Base-by-base conservation (phyloP, 2,329 filamentous ascomycete genomes). In the Exophiala calicioides region DNA sequence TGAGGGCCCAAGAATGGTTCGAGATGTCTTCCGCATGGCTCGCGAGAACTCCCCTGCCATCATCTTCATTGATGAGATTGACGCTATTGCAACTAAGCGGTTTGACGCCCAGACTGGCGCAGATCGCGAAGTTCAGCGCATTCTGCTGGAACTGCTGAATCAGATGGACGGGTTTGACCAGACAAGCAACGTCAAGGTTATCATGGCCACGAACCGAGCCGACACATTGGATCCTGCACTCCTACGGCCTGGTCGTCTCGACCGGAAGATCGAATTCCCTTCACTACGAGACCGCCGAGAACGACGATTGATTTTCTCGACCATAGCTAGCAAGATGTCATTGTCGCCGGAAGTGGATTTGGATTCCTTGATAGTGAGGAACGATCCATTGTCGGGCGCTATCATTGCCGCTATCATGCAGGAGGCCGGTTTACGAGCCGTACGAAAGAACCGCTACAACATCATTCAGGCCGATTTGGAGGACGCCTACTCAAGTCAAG, bases 91-190 rank as follows among this genome's bases (percentile, higher is more conserved):
- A 52, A 98, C 93, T 30, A 98, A 98, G 76, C 91, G 93, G 69
- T 98, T 98, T 72, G 93, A 98, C 67, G 93, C 93, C 18, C 93
- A 98, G 72, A 98, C 93, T 3, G 93, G 93, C 68, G 93, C 93
- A 58, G 93, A 98, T 66, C 84, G 93, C 73, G 93, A 98, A 72
- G 93, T 98, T 12, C 93, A 98, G 75, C 91, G 93, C 79, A 98
- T 98, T 64, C 77, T 98, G 50, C 84, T 98, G 51, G 93, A 98
- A 70, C 76, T 98, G 58, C 84, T 98, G 56, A 98, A 98, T 75
- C 93, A 98, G 73, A 98, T 98, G 93, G 93, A 98, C 68, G 93
- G 93, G 57, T 98, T 98, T 75, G 93, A 98, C 69, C 93, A 98
- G 72, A 95, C 90, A 0, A 88, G 89, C 68, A 98, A 98, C 70